Base-by-base conservation (phyloP, 2,329 filamentous ascomycete species). In the Scytalidium sp. region DNA sequence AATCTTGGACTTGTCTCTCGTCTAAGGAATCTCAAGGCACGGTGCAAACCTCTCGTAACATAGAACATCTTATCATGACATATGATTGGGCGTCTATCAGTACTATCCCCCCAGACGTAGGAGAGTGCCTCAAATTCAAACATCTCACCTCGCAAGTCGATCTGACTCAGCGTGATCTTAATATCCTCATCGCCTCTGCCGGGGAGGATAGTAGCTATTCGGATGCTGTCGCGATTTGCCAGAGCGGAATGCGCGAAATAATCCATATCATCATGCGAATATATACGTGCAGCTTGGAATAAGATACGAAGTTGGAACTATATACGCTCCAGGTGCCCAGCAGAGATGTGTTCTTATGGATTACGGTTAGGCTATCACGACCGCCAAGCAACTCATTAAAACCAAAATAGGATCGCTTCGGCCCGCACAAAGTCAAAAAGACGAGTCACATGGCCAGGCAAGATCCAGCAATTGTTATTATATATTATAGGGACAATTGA, bases 91-190 rank as follows among this genome's bases (percentile, higher is more conserved):
- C 13, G 13, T 13, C 13, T 29, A 7, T 29, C 25, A 29, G 8
- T 29, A 7, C 8, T 7, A 39, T 54, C 49, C 9, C 51, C 51
- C 49, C 49, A 54, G 23, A 51, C 45, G 25, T 54, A 54, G 9
- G 51, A 54, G 1, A 54, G 23, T 3, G 46, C 49, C 20, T 41
- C 25, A 20, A 41, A 54, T 27, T 27, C 15, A 13, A 29, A 7
- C 13, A 13, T 29, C 25, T 29, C 25, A 29, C 13, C 25, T 8
- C 13, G 25, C 13, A 29, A 29, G 13, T 13, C 13, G 13, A 13
- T 13, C 25, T 29, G 25, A 7, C 13, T 13, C 13, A 29, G 25
- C 7, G 25, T 29, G 25, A 29, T 29, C 13, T 29, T 13, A 13
- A 29, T 29, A 29, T 8, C 25, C 7, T 29, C 25, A 13, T 29